Evolutionary conservation across 2,329 filamentous ascomycete species (phyloP).

Genomic region (Aspergillus hortae): DNA sequence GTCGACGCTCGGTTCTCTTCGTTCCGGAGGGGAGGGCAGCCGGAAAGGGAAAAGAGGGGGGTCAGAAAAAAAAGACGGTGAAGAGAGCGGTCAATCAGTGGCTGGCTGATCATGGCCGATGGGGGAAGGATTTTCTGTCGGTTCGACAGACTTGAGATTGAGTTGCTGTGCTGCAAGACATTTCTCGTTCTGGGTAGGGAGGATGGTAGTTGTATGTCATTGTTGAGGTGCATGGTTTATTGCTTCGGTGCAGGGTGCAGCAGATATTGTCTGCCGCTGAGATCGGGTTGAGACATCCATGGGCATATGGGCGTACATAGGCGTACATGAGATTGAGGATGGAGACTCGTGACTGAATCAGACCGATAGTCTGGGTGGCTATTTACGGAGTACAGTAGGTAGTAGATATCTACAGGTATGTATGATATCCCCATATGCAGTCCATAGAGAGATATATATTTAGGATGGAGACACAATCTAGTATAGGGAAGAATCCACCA

Average conservation of each 20-base stretch:
- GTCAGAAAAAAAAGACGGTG: neutral
- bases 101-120: neutral
- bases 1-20: too few relatives aligned
- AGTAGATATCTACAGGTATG: too few relatives aligned
- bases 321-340: too few relatives aligned
- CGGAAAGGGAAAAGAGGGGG: neutral
- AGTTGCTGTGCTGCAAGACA: neutral
- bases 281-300: too few relatives aligned
- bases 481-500: neutral
- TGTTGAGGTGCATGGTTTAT: neutral
- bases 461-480: neutral
- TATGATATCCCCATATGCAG: too few relatives aligned
- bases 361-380: too few relatives aligned
- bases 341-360: too few relatives aligned
- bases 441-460: neutral
- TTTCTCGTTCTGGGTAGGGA: neutral
- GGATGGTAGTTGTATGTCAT: neutral
- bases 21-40: neutral
- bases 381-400: too few relatives aligned
- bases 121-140: neutral
- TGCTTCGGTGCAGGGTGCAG: neutral
- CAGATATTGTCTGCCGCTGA: too few relatives aligned
- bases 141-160: neutral
- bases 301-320: too few relatives aligned
- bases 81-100: slow-evolving; percentile 1